A percentile compares a stretch with the other conserved stretches of the same genome.
Conservation (phyloP, 176 grass and related monocot species). For the Oryza australiensis region DNA sequence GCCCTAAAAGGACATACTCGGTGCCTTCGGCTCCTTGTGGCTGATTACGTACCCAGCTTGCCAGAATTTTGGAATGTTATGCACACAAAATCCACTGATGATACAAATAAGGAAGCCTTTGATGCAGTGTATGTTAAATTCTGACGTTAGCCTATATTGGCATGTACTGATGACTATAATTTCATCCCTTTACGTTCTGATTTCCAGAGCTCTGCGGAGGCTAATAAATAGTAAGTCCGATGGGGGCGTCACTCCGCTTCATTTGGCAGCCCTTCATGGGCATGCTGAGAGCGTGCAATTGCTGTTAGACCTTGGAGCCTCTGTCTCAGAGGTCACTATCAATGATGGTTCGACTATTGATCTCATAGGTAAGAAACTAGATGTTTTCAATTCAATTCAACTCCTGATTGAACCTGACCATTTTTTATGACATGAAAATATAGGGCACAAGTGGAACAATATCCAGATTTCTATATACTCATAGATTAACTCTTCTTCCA, state of each 20-base stretch:
- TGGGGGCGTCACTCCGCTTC: slow-evolving; percentile 87
- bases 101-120: slow-evolving; percentile 50
- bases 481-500: slow-evolving; percentile 24
- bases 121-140: slow-evolving; percentile 75
- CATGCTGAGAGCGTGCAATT: slow-evolving; percentile 83
- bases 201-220: slow-evolving; percentile 63
- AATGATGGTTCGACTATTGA: slow-evolving; percentile 99
- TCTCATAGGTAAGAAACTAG: slow-evolving; percentile 65
- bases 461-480: not conserved
- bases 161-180: slow-evolving; percentile 35
- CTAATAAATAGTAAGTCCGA: slow-evolving; percentile 81
- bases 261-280: slow-evolving; percentile 85
- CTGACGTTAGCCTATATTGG: slow-evolving; percentile 38
- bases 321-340: slow-evolving; percentile 74
- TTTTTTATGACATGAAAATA: not conserved
- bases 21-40: slow-evolving; percentile 82
- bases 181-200: slow-evolving; percentile 26
- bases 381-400: slow-evolving; percentile 9
- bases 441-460: not conserved
- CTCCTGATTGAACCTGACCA: slow-evolving; percentile 20
- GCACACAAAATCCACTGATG: slow-evolving; percentile 46
- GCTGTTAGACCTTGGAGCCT: slow-evolving; percentile 89
- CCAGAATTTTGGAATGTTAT: slow-evolving; percentile 79
- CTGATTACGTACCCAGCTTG: slow-evolving; percentile 85
- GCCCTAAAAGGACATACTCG: slow-evolving; percentile 82